Conservation (phyloP, 768 basidiomycete genomes). For the Amylocystis lapponica region DNA sequence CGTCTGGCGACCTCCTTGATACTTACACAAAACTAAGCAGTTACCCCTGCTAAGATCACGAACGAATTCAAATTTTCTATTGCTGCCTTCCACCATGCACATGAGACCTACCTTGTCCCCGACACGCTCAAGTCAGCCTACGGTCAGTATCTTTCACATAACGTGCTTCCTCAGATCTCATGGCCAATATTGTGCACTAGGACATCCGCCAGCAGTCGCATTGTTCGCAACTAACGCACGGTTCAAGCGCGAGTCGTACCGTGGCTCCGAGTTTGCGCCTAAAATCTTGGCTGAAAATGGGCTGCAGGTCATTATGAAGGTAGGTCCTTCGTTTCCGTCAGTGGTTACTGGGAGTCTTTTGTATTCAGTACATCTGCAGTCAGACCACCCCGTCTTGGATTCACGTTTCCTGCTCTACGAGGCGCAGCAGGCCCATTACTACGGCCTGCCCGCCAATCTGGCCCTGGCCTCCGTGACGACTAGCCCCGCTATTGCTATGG, state of each 20-base stretch:
- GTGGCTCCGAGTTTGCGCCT: constrained; percentile 60
- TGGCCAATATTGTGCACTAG: constrained; percentile 15
- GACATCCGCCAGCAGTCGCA: constrained; percentile 64
- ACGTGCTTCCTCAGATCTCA: constrained; percentile 60
- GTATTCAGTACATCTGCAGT: constrained; percentile 45
- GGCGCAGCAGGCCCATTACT: constrained; percentile 64
- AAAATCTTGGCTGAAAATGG: constrained; percentile 53
- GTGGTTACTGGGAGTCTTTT: not conserved
- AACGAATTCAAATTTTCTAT: constrained; percentile 88
- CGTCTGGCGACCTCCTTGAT: not conserved
- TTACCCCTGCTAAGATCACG: constrained; percentile 46
- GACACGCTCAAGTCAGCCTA: constrained; percentile 72
- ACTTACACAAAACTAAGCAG: too few species aligned
- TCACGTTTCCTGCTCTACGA: constrained; percentile 52
- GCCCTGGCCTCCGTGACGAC: constrained; percentile 69
- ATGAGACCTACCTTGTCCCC: constrained; percentile 88
- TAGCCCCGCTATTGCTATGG: constrained; percentile 64
- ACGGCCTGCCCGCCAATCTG: constrained; percentile 58
- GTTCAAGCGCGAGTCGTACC: constrained; percentile 59
- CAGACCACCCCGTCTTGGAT: constrained; percentile 50
- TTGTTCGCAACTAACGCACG: constrained; percentile 76
- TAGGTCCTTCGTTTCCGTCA: constrained; percentile 8
- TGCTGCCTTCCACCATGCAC: constrained; percentile 81
- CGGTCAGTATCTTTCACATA: constrained; percentile 41
- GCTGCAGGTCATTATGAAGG: constrained; percentile 59